Evolutionary conservation across 768 basidiomycete species (phyloP).

Genomic region (Suillus cothurnatus): DNA sequence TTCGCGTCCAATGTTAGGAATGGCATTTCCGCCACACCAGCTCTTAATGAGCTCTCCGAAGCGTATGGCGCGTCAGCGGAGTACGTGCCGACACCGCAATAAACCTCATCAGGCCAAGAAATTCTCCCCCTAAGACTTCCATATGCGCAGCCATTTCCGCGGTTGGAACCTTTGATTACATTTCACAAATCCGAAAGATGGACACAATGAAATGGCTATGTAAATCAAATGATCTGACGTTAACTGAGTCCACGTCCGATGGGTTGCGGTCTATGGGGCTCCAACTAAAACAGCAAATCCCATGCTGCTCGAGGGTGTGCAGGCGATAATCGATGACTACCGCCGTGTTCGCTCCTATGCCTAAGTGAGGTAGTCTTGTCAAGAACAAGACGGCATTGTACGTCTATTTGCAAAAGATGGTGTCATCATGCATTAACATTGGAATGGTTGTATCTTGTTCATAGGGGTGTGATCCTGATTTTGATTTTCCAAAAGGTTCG

Average conservation of each 20-base stretch:
- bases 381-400: not conserved
- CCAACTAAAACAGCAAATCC: not conserved
- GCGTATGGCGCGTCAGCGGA: not conserved
- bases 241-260: not conserved
- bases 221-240: not conserved
- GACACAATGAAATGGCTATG: not conserved
- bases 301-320: not conserved
- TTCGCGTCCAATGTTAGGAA: not conserved
- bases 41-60: not conserved
- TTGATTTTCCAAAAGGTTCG: not conserved
- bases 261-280: not conserved
- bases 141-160: not conserved
- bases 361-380: not conserved
- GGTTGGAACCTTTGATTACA: not conserved
- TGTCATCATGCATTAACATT: not conserved
- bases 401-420: not conserved
- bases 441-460: not conserved
- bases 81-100: no score
- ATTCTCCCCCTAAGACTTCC: not conserved
- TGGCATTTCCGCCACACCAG: not conserved
- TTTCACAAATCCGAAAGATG: not conserved
- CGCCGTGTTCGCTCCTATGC: not conserved
- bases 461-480: not conserved
- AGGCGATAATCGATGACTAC: not conserved
- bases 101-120: not conserved